These are phyloP conservation scores for Cutaneotrichosporon cutaneum DNA, from an alignment of 1,284 basidiomycete genomes.

Conservation along the genomic window DNA sequence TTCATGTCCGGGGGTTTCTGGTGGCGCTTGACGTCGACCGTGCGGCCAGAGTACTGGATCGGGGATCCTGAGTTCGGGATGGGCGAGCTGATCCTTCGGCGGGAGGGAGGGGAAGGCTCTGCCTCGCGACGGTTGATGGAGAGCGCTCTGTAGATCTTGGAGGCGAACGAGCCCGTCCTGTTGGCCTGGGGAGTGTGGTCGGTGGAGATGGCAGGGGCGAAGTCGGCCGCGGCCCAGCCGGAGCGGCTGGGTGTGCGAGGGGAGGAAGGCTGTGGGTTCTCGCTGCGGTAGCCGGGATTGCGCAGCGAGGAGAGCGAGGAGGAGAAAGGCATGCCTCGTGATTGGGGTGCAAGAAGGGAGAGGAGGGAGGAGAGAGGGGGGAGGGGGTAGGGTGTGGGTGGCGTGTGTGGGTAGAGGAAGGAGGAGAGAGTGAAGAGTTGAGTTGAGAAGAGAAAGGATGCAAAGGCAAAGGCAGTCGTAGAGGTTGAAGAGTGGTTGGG, in stretches of 20 bases:
- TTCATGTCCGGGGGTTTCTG: not conserved
- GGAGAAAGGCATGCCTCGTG: not conserved
- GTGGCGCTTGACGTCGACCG: not conserved
- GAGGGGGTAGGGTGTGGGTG: not conserved
- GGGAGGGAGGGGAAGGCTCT: not conserved
- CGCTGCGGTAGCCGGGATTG: not conserved
- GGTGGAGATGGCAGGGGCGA: not conserved
- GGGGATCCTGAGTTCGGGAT: not conserved
- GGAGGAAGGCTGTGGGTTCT: not conserved
- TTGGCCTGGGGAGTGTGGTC: not conserved
- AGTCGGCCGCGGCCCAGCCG: not conserved
- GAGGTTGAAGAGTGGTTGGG: not conserved
- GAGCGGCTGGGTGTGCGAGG: not conserved
- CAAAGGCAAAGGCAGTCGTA: no score
- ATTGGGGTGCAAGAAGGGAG: not conserved
- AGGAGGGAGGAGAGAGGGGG: no score
- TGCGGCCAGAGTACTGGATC: not conserved
- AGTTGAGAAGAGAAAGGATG: not conserved
- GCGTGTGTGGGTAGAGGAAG: not conserved
- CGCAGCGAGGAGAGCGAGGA: not conserved
- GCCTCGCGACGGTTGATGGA: constrained; percentile 4
- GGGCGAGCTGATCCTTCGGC: constrained; percentile 8
- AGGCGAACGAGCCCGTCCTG: constrained; percentile 3
- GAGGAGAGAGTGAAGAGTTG: not conserved
- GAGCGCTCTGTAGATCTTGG: constrained; percentile 16